phyloP scores from a whole-genome alignment of 805 yeast species.

The Cephaloascus albidus region DNA sequence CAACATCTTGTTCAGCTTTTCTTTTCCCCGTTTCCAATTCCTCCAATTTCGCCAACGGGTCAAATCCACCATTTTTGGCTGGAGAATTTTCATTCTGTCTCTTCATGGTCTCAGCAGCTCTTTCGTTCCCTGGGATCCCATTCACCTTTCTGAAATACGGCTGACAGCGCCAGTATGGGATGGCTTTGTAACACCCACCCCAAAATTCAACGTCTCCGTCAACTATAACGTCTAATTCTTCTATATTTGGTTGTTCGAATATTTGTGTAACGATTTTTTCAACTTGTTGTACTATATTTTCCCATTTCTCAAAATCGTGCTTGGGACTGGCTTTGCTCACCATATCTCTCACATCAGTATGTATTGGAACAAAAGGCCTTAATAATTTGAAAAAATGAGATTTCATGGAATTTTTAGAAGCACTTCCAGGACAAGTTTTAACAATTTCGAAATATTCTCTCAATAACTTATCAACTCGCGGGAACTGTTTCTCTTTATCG shows the following conservation, averaged over 20 bases:
- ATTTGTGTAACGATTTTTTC: conserved; percentile 58
- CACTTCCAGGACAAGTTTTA: conserved; percentile 48
- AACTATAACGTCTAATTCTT: conserved; percentile 42
- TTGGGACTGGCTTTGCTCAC: conserved; percentile 48
- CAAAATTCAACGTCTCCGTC: conserved; percentile 49
- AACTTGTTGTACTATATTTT: conserved; percentile 47
- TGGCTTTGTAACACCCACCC: conserved; percentile 74
- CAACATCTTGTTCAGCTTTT: background rate
- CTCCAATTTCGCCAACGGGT: conserved; percentile 11
- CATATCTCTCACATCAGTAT: conserved; percentile 68
- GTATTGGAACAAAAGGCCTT: conserved; percentile 68
- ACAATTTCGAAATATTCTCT: conserved; percentile 88
- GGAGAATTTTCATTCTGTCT: conserved; percentile 77
- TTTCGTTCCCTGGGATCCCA: conserved; percentile 52
- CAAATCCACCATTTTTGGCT: conserved; percentile 23
- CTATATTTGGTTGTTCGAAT: conserved; percentile 40
- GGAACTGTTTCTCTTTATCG: conserved; percentile 58
- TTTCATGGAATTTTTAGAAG: conserved; percentile 79
- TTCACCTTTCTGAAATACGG: conserved; percentile 88
- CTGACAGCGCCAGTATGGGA: conserved; percentile 96
- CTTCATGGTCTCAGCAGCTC: conserved; percentile 11
- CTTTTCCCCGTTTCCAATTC: background rate
- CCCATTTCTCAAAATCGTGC: conserved; percentile 30
- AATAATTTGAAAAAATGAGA: conserved; percentile 85
- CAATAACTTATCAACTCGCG: conserved; percentile 74